Base-by-base conservation (phyloP, 345 rosid species). In the Zanthoxylum bungeanum region DNA sequence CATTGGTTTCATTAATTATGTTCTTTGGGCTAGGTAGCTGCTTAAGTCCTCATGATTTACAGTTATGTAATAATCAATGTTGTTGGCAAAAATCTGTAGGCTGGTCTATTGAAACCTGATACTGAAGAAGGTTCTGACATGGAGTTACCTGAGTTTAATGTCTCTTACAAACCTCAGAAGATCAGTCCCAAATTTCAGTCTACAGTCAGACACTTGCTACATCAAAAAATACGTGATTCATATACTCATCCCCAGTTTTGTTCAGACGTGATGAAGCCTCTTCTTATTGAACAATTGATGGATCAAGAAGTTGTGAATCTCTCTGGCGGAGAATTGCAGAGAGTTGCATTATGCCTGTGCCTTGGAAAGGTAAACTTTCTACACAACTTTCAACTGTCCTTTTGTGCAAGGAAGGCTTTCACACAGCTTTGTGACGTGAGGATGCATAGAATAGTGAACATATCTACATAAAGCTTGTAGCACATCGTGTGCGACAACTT, bases 191-290 rank as follows among this genome's bases (percentile, higher is more conserved):
- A 80, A 75, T 93, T 91, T 77, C 91, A 82, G 65, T 53, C 71
- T 46, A 83, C 93, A 53, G 98, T 96, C 69, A 87, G 99, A 72
- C 87, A 87, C 76, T 84, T 93, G 84, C 86, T 96, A 31, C 97
- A 89, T 83, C 85, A 79, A 61, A 96, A 80, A 79, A 96, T 96
- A 74, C 93, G 99, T 14, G 99, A 93, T 81, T 86, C 96, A 3
- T 93, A 91, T 71, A 85, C 79, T 82, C 97, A 96, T 80, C 98
- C 99, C 47, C 99, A 93, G 69, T 96, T 96, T 81, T 84, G 88
- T 19, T 96, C 99, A 60, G 99, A 96, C 79, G 98, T 93, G 74
- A 93, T 93, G 98, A 96, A 91, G 68, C 99, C 99, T 62, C 98
- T 93, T 72, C 97, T 89, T 70, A 93, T 96, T 46, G 99, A 96